Evolutionary conservation across 371 early-diverging fungal species (phyloP).

Genomic region (Mortierella sp.): DNA sequence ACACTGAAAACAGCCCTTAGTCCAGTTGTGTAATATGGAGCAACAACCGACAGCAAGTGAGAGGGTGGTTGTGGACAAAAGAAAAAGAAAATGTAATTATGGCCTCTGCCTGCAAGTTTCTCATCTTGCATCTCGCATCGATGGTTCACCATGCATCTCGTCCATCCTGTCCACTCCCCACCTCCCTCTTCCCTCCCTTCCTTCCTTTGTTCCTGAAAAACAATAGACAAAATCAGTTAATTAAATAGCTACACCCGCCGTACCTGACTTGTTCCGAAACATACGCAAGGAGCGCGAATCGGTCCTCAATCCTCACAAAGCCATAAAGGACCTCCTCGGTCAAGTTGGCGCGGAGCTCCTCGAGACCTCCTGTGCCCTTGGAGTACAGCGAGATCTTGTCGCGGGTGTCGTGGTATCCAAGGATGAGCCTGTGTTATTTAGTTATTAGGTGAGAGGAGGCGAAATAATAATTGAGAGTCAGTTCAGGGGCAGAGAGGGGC

Average conservation of each 20-base stretch:
- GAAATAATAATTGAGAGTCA: neutral
- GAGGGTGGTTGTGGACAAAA: too few species aligned
- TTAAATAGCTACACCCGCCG: neutral
- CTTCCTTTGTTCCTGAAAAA: neutral
- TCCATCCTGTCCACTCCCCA: neutral
- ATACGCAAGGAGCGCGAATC: slow-evolving; percentile 73
- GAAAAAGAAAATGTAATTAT: neutral
- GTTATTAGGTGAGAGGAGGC: neutral
- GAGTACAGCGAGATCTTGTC: slow-evolving; percentile 76
- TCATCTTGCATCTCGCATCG: too few species aligned
- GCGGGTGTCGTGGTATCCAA: slow-evolving; percentile 78
- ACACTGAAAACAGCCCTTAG: slow-evolving; percentile 1
- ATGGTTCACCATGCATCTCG: neutral
- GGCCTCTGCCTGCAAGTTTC: too few species aligned
- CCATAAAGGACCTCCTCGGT: slow-evolving; percentile 78
- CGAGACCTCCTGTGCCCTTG: slow-evolving; percentile 71
- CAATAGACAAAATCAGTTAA: neutral
- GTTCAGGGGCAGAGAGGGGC: neutral
- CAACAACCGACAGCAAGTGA: too few species aligned
- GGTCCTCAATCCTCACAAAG: slow-evolving; percentile 73
- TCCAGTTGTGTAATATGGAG: neutral
- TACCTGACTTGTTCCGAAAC: slow-evolving; percentile 81
- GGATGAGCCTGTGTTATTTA: slow-evolving; percentile 65
- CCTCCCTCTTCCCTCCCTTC: neutral
- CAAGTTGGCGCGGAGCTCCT: slow-evolving; percentile 71